Percentiles rank a stretch among this genome's conserved stretches.
Conservation (phyloP, 192 early-diverging fungal genomes). For the Backusella tuberculispora region DNA sequence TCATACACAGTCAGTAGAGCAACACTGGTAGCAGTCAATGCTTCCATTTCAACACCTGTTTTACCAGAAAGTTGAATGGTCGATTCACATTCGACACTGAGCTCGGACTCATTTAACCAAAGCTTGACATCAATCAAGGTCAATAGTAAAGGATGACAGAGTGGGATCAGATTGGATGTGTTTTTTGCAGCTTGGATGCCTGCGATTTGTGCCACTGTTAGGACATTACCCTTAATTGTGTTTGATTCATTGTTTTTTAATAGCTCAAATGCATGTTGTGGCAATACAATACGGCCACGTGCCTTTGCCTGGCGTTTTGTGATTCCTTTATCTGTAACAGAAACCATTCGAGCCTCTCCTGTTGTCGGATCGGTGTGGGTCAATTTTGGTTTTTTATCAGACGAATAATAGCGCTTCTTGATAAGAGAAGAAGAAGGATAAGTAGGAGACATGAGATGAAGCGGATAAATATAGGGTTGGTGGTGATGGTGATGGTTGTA, state of each 20-base stretch:
- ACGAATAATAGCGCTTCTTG: background rate
- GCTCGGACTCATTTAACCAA: constrained; percentile 46
- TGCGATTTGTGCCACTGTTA: constrained; percentile 85
- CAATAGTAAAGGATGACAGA: constrained; percentile 84
- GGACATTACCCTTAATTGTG: constrained; percentile 82
- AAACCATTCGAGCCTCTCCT: constrained; percentile 88
- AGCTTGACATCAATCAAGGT: constrained; percentile 74
- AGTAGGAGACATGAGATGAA: background rate
- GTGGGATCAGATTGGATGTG: constrained; percentile 80
- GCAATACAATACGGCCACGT: constrained; percentile 69
- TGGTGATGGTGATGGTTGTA: background rate
- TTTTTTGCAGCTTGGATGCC: constrained; percentile 92
- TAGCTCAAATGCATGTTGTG: constrained; percentile 65
- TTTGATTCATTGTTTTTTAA: constrained; percentile 57
- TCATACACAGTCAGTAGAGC: constrained; percentile 90
- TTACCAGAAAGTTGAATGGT: constrained; percentile 75
- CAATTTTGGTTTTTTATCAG: constrained; percentile 39
- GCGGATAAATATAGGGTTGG: background rate
- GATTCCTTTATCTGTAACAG: constrained; percentile 70
- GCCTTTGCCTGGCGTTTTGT: constrained; percentile 81
- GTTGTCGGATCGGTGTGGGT: constrained; percentile 77
- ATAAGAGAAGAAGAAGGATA: background rate
- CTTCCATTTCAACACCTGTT: constrained; percentile 94
- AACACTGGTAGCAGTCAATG: constrained; percentile 76
- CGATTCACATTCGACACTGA: constrained; percentile 67